Conservation (phyloP, 495 filamentous ascomycete genomes). For the Penicillium taxi region DNA sequence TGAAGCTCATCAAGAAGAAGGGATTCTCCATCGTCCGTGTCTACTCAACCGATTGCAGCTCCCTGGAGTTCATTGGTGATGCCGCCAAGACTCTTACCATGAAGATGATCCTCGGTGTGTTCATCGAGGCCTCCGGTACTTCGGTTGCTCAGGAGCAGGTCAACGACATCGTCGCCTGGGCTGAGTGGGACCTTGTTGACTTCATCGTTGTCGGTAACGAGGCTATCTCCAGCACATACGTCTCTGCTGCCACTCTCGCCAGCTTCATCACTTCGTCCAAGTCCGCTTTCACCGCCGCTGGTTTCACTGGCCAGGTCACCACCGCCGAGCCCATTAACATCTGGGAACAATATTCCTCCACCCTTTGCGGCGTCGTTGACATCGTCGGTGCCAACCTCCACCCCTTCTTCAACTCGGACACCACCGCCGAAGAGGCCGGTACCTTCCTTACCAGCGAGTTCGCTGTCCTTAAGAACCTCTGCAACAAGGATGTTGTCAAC, state of each 20-base stretch:
- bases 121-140: conserved; percentile 59
- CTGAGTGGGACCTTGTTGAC: conserved; percentile 63
- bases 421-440: conserved; percentile 57
- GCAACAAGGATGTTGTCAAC: conserved; percentile 61
- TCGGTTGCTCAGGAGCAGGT: conserved; percentile 60
- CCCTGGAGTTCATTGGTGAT: conserved; percentile 63
- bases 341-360: conserved; percentile 44
- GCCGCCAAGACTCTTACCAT: conserved; percentile 55
- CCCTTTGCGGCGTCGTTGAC: conserved; percentile 68
- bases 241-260: conserved; percentile 52
- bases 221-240: conserved; percentile 64
- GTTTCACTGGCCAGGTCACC: conserved; percentile 70
- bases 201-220: conserved; percentile 88
- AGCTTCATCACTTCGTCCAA: conserved; percentile 55
- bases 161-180: conserved; percentile 61
- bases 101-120: conserved; percentile 78
- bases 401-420: conserved; percentile 79
- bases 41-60: conserved; percentile 86
- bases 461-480: conserved; percentile 53
- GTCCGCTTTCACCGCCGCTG: conserved; percentile 42
- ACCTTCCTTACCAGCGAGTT: conserved; percentile 62
- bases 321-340: conserved; percentile 79
- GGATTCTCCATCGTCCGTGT: conserved; percentile 79
- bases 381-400: conserved; percentile 78
- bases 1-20: conserved; percentile 57